A percentile compares a stretch with the other conserved stretches of the same genome.
These are phyloP conservation scores for Cryptococcus hybrid DNA, from an alignment of 1,284 basidiomycete genomes.

Conservation along the genomic window DNA sequence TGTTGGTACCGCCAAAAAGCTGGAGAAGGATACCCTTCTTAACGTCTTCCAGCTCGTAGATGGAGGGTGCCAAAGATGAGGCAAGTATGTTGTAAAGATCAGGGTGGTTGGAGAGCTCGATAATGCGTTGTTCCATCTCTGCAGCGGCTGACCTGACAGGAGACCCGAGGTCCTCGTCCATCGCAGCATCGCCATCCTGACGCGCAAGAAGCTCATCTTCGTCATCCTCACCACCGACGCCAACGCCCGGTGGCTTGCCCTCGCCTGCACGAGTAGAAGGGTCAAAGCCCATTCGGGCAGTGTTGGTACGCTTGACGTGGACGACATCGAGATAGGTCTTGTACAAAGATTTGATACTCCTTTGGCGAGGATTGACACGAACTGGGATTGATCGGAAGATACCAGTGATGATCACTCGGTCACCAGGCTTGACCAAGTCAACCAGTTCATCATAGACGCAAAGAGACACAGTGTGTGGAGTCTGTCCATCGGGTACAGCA, in stretches of 20 bases:
- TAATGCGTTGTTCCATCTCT: conserved; percentile 61
- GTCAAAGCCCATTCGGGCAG: conserved; percentile 73
- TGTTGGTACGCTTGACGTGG: conserved; percentile 76
- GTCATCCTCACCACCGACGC: conserved; percentile 81
- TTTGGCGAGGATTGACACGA: conserved; percentile 85
- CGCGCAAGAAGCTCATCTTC: conserved; percentile 56
- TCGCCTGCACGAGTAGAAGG: conserved; percentile 65
- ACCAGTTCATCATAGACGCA: conserved; percentile 98
- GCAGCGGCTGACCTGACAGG: conserved; percentile 41
- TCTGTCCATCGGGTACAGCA: conserved; percentile 96
- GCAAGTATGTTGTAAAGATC: conserved; percentile 89
- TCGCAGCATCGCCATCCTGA: conserved; percentile 41
- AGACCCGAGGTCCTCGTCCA: conserved; percentile 54
- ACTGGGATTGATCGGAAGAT: conserved; percentile 95
- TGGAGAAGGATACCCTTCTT: conserved; percentile 97
- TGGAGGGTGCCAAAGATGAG: conserved; percentile 84
- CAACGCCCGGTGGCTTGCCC: conserved; percentile 62
- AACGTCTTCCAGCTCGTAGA: conserved; percentile 98
- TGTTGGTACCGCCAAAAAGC: conserved; percentile 96
- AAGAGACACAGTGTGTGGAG: conserved; percentile 92
- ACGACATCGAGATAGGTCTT: conserved; percentile 95
- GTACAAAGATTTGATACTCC: conserved; percentile 92
- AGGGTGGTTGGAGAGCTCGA: conserved; percentile 66
- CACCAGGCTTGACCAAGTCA: conserved; percentile 91
- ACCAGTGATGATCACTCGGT: conserved; percentile 85